These are phyloP conservation scores for Pseudonitzschia delicatissima DNA, from an alignment of 108 stramenopile species.

Conservation along the genomic window DNA sequence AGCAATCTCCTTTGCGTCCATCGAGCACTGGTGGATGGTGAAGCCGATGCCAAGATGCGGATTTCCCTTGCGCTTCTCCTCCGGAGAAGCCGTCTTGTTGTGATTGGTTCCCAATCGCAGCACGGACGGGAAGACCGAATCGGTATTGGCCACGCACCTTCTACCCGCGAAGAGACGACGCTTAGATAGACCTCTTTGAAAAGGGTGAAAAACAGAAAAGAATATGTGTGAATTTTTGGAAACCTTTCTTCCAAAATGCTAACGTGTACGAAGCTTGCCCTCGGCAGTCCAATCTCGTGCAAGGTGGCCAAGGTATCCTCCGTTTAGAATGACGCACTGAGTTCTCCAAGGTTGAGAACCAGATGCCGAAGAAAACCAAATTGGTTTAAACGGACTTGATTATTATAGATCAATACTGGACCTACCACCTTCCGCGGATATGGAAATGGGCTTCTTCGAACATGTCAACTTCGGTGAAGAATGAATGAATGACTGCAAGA, in stretches of 20 bases:
- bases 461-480: background rate
- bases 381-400: slow-evolving; percentile 1
- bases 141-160: background rate
- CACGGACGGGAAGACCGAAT: background rate
- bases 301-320: slow-evolving; percentile 3
- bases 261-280: background rate
- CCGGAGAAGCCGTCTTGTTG: background rate
- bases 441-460: background rate
- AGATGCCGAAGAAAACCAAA: slow-evolving; percentile 20
- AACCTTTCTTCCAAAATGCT: background rate
- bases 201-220: slow-evolving; percentile 1
- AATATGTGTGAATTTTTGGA: background rate
- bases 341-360: slow-evolving; percentile 31
- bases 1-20: background rate
- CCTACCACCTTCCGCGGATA: no score
- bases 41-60: background rate
- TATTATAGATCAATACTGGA: no score
- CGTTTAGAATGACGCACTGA: slow-evolving; percentile 34
- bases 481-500: background rate
- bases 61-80: background rate
- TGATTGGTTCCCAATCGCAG: background rate
- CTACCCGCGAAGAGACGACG: background rate
- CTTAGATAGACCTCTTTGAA: slow-evolving; percentile 4
- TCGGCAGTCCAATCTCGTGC: background rate
- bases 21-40: background rate